phyloP scores from a whole-genome alignment of 345 rosid genomes.

The Alliaria petiolata region DNA sequence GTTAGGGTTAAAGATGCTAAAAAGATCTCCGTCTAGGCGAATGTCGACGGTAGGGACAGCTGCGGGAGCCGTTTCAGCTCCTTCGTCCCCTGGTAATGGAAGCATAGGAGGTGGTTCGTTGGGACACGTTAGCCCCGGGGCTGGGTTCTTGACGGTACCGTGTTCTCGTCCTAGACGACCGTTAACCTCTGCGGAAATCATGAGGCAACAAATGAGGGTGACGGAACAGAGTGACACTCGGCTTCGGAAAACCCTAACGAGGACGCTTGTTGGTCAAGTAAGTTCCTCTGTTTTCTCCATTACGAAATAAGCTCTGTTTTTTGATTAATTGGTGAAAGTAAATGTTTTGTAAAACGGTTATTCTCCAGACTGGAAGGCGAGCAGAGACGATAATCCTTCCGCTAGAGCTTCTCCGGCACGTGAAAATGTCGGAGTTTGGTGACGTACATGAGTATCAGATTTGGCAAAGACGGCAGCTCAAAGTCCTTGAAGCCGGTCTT shows the following conservation, averaged over 20 bases:
- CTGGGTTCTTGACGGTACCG: conserved; percentile 42
- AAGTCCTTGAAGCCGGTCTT: conserved; percentile 66
- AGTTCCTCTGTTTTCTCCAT: conserved; percentile 19
- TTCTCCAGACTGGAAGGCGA: conserved; percentile 59
- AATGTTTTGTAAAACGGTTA: neutral
- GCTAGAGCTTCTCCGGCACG: conserved; percentile 80
- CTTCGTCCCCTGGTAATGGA: conserved; percentile 48
- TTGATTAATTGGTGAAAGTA: neutral
- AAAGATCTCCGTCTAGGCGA: conserved; percentile 64
- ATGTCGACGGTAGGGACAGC: conserved; percentile 38
- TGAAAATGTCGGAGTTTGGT: conserved; percentile 56
- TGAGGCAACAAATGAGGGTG: conserved; percentile 89
- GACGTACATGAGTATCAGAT: conserved; percentile 54
- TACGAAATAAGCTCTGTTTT: neutral
- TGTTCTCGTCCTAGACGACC: conserved; percentile 58
- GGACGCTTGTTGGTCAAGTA: conserved; percentile 92
- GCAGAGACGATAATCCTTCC: conserved; percentile 93
- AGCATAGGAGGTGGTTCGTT: conserved; percentile 12
- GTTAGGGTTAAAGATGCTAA: conserved; percentile 70
- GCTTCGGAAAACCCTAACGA: conserved; percentile 80
- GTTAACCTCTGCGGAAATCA: conserved; percentile 84
- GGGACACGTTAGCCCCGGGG: conserved; percentile 30
- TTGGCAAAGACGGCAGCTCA: conserved; percentile 86
- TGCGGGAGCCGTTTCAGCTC: conserved; percentile 38
- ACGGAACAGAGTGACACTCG: conserved; percentile 80